These are phyloP conservation scores for Aspergillus cejpii DNA, from an alignment of 2,329 filamentous ascomycete genomes.

Conservation along the genomic window DNA sequence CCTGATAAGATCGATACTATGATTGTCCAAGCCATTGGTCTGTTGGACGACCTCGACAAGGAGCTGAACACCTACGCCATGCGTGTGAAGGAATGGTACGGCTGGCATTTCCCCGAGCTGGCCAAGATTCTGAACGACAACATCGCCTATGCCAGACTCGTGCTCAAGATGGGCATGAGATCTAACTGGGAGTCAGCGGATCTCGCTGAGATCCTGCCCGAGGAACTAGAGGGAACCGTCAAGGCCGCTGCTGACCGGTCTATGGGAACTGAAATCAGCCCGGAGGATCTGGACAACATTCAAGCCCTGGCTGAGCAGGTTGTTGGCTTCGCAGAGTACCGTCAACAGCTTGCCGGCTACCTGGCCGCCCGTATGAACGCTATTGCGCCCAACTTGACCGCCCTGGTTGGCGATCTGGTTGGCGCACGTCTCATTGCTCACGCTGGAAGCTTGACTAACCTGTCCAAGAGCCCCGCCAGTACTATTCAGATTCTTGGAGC, in stretches of 20 bases:
- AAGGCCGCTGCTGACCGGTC: conserved; percentile 93
- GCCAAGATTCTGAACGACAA: conserved; percentile 97
- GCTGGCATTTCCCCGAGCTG: conserved; percentile 99
- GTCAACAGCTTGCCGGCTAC: conserved; percentile 79
- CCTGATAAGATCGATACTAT: conserved; percentile 98
- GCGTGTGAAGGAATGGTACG: conserved; percentile 99
- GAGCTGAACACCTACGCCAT: conserved; percentile 98
- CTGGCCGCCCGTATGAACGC: conserved; percentile 90
- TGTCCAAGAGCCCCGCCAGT: conserved; percentile 89
- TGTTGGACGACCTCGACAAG: conserved; percentile 95
- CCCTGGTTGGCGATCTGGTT: conserved; percentile 86
- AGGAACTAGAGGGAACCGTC: conserved; percentile 85
- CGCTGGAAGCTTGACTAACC: conserved; percentile 84
- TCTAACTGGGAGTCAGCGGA: conserved; percentile 69
- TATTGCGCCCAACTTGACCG: conserved; percentile 91
- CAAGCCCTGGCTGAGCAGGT: conserved; percentile 88
- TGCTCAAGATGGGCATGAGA: conserved; percentile 83
- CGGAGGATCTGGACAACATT: conserved; percentile 89
- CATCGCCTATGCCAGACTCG: conserved; percentile 81
- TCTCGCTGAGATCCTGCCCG: conserved; percentile 83
- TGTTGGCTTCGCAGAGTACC: conserved; percentile 83
- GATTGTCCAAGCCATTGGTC: conserved; percentile 94
- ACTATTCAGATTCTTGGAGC: conserved; percentile 98
- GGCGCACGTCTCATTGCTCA: conserved; percentile 93
- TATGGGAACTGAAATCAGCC: conserved; percentile 96